Conservation (phyloP, 164 flowering plant genomes). For the Magnolia changhungtana region DNA sequence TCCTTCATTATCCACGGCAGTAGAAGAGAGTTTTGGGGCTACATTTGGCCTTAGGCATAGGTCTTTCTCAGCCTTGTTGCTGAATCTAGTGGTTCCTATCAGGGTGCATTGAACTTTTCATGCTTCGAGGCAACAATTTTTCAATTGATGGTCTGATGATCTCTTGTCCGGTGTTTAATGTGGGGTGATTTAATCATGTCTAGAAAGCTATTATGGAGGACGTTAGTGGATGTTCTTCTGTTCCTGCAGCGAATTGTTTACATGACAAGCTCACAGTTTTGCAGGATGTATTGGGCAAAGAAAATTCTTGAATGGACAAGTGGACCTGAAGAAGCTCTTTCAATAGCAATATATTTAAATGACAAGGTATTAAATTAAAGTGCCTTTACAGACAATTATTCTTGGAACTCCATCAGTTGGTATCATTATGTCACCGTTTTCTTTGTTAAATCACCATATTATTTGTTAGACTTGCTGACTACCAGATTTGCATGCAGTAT, state of each 20-base stretch:
- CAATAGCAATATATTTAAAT: conserved; percentile 69
- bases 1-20: too few relatives aligned
- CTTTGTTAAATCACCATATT: neutral
- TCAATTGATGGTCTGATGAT: too few relatives aligned
- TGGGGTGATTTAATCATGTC: neutral
- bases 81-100: too few relatives aligned
- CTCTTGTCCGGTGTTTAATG: neutral
- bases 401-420: neutral
- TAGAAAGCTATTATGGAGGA: too few relatives aligned
- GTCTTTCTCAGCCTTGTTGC: too few relatives aligned
- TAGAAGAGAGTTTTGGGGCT: too few relatives aligned
- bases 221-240: too few relatives aligned
- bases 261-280: neutral
- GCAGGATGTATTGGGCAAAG: conserved; percentile 99
- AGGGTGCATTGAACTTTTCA: too few relatives aligned
- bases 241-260: neutral
- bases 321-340: conserved; percentile 89
- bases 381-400: neutral
- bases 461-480: neutral
- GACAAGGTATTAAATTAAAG: conserved; percentile 57
- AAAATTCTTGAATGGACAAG: conserved; percentile 96
- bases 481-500: conserved; percentile 49
- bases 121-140: too few relatives aligned
- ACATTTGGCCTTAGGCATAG: too few relatives aligned
- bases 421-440: neutral